A percentile compares a stretch with the other conserved stretches of the same genome.
Conservation (phyloP, 2,329 filamentous ascomycete species). For the Penicillium sp. region DNA sequence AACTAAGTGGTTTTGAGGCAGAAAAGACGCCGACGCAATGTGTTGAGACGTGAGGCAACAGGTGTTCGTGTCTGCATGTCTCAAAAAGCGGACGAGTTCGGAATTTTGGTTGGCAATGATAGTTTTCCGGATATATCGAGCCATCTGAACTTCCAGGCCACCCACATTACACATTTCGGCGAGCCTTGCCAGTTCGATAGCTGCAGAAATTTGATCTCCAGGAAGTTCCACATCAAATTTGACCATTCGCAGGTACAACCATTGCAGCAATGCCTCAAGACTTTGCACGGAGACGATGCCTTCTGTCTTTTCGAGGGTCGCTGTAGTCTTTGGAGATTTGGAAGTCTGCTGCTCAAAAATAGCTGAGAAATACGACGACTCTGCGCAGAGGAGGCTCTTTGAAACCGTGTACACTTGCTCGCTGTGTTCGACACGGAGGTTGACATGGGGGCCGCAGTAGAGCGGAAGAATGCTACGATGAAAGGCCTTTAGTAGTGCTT, state of each 20-base stretch:
- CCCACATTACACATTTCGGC: neutral
- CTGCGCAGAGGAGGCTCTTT: constrained; percentile 4
- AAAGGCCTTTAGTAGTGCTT: neutral
- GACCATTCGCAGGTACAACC: neutral
- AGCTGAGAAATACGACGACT: constrained; percentile 1
- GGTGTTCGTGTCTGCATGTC: neutral
- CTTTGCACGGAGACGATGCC: neutral
- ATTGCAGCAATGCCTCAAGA: neutral
- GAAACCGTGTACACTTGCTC: constrained; percentile 4
- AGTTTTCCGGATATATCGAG: neutral
- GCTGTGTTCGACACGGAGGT: constrained; percentile 1
- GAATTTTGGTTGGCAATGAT: neutral
- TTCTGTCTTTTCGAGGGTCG: neutral
- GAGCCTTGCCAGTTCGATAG: neutral
- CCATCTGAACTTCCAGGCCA: neutral
- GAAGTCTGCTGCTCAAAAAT: neutral
- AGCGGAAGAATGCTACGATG: constrained; percentile 3
- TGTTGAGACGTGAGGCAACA: neutral
- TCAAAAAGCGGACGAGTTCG: neutral
- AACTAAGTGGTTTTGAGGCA: neutral
- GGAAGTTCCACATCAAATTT: neutral
- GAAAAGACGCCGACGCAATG: neutral
- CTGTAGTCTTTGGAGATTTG: neutral
- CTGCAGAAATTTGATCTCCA: neutral
- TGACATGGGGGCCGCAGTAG: constrained; percentile 4